Base-by-base conservation (phyloP, 768 basidiomycete species). In the Suillus alpinus region DNA sequence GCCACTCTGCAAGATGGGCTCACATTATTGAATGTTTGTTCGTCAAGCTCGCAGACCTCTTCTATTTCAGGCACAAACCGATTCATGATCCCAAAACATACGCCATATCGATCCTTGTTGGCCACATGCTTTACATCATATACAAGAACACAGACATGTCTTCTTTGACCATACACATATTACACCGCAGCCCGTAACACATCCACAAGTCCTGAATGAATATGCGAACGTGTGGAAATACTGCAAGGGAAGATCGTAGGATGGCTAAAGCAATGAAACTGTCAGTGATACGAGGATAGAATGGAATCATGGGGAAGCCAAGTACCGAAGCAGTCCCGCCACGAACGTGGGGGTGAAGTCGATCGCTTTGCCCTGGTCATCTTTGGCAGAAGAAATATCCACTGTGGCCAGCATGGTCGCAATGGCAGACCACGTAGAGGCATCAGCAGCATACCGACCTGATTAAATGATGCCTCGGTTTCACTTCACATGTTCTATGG, bases 331-430 rank as follows among this genome's bases (percentile, higher is more conserved):
- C 37, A 23, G 8, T 50, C 60, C 60, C 6, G 2, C 3, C 4
- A 26, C 49, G 20, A 57, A 49, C 26, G 50, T 7, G 14, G 60
- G 60, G 9, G 34, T 47, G 8, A 61, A 44, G 10, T 61, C 37
- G 18, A 61, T 61, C 37, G 40, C 37, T 16, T 57, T 39, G 34
- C 60, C 60, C n/a, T 58, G 44, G 7, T 59, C 57, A 40, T 59
- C 60, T 31, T 46, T 23, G 3, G 60, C 57, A 8, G 31, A 32
- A 23, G 29, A 47, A 12, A 61, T n/a, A 3, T 34, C 34, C 44
- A 61, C 20, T 6, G 57, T 58, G 7, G 60, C 59, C 20, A 61
- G 26, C 41, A 61, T 32, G 23, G 60, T 40, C 34, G 37, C 60
- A 39, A 61, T 50, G 10, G 44, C 56, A 16, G 34, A 46, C 60